These are phyloP conservation scores for Multifurca ochricompacta DNA, from an alignment of 768 basidiomycete species.

Conservation along the genomic window DNA sequence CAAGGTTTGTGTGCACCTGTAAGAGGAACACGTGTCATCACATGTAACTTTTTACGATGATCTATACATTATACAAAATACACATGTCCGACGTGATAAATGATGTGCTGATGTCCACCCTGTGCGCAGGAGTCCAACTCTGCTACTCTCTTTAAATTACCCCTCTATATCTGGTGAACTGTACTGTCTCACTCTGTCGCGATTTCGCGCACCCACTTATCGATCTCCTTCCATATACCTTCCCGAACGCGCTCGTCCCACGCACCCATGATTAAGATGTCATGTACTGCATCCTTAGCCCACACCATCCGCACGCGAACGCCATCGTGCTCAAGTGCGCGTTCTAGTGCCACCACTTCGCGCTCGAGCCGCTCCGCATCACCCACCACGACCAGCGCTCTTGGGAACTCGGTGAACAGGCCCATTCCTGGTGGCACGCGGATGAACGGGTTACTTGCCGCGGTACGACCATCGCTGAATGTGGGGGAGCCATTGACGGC, in stretches of 20 bases:
- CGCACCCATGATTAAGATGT: constrained; percentile 17
- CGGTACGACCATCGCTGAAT: constrained; percentile 7
- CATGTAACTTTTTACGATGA: too few species aligned
- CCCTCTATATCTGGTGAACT: too few species aligned
- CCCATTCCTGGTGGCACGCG: constrained; percentile 30
- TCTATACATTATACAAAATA: too few species aligned
- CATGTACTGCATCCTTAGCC: constrained; percentile 20
- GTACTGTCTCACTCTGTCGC: not conserved
- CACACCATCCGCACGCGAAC: constrained; percentile 21
- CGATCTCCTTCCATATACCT: constrained; percentile 19
- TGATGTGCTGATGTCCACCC: too few species aligned
- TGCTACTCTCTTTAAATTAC: too few species aligned
- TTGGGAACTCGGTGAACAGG: constrained; percentile 41
- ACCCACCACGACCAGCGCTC: constrained; percentile 38
- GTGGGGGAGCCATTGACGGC: constrained; percentile 19
- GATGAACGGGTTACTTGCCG: constrained; percentile 23
- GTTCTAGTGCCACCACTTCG: constrained; percentile 32
- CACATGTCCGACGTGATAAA: too few species aligned
- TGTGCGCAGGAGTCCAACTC: too few species aligned
- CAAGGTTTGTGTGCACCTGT: constrained; percentile 37
- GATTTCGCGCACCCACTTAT: constrained; percentile 15
- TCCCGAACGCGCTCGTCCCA: constrained; percentile 21
- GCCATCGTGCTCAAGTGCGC: constrained; percentile 19
- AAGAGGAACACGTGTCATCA: not conserved
- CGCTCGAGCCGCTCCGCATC: constrained; percentile 45